These are phyloP conservation scores for Macrocybe gigantea DNA, from an alignment of 768 basidiomycete species.

Conservation along the genomic window DNA sequence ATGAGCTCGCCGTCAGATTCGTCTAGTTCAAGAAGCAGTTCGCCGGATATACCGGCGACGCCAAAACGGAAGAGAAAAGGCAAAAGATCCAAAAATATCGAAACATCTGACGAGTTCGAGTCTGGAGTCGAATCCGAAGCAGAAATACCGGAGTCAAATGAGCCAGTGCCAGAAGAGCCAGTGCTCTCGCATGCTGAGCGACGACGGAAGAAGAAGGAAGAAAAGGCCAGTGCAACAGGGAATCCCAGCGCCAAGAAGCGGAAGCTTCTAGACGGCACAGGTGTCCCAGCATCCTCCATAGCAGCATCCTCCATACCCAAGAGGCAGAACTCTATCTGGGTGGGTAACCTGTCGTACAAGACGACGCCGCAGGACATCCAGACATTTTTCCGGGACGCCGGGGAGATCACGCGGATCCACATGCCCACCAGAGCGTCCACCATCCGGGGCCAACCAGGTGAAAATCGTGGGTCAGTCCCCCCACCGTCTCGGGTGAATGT, in stretches of 20 bases:
- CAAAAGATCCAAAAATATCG: neutral
- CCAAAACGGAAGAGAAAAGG: slow-evolving; percentile 26
- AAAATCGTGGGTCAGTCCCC: slow-evolving; percentile 72
- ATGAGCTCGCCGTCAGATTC: slow-evolving; percentile 5
- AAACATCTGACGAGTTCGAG: slow-evolving; percentile 8
- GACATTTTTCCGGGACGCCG: slow-evolving; percentile 63
- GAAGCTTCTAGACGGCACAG: slow-evolving; percentile 35
- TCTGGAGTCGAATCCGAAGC: slow-evolving; percentile 8
- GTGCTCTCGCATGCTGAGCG: slow-evolving; percentile 75
- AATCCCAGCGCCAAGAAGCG: slow-evolving; percentile 34
- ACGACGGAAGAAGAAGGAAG: slow-evolving; percentile 50
- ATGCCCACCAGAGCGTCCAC: slow-evolving; percentile 72
- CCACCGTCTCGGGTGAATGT: neutral
- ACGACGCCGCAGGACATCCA: slow-evolving; percentile 73
- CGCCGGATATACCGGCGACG: slow-evolving; percentile 16
- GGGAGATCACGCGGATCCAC: slow-evolving; percentile 74
- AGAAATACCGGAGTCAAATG: slow-evolving; percentile 21
- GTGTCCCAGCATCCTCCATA: slow-evolving; percentile 15
- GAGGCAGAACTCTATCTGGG: slow-evolving; percentile 89
- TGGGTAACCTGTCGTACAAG: slow-evolving; percentile 90
- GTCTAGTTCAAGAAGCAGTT: slow-evolving; percentile 29
- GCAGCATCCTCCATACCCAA: slow-evolving; percentile 18
- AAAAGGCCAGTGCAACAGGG: neutral
- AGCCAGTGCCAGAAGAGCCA: slow-evolving; percentile 27
- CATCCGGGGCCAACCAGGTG: slow-evolving; percentile 43